These are phyloP conservation scores for Macadamia integrifolia DNA, from an alignment of 164 flowering plant genomes.

Conservation along the genomic window DNA sequence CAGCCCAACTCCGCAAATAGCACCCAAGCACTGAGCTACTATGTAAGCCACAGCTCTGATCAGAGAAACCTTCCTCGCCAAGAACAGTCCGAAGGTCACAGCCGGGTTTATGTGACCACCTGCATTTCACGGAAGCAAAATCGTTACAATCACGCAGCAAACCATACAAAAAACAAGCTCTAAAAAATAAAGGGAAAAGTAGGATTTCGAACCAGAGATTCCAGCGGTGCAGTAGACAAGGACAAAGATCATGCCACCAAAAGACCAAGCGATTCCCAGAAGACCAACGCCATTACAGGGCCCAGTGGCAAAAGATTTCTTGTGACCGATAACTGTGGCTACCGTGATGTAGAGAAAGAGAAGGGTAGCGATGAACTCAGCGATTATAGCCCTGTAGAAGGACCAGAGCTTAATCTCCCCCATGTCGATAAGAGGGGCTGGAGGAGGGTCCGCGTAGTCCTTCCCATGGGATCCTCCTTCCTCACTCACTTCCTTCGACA, in stretches of 20 bases:
- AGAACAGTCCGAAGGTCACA: slow-evolving; percentile 41
- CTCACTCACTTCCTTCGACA: slow-evolving; percentile 39
- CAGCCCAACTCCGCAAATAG: slow-evolving; percentile 39
- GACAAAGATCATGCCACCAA: slow-evolving; percentile 44
- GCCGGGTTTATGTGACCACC: slow-evolving; percentile 50
- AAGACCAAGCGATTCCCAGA: slow-evolving; percentile 43
- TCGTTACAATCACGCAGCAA: neutral
- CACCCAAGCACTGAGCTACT: slow-evolving; percentile 40
- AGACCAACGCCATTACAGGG: slow-evolving; percentile 32
- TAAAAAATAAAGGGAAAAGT: neutral
- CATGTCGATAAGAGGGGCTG: slow-evolving; percentile 34
- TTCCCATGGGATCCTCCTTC: slow-evolving; percentile 27
- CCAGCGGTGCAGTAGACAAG: slow-evolving; percentile 48
- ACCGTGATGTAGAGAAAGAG: slow-evolving; percentile 39
- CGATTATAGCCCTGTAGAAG: slow-evolving; percentile 41
- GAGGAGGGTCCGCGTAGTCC: slow-evolving; percentile 44
- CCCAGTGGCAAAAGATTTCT: slow-evolving; percentile 3
- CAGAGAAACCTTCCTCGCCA: slow-evolving; percentile 40
- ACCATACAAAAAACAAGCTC: too few species aligned
- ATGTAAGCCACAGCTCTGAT: slow-evolving; percentile 33
- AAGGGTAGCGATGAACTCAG: slow-evolving; percentile 35
- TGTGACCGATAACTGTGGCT: slow-evolving; percentile 39
- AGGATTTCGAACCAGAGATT: slow-evolving; percentile 29
- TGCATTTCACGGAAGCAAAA: slow-evolving; percentile 2
- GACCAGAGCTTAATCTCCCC: slow-evolving; percentile 37